Conservation (phyloP, 1,284 basidiomycete species). For the Macrocystidia cucumis region DNA sequence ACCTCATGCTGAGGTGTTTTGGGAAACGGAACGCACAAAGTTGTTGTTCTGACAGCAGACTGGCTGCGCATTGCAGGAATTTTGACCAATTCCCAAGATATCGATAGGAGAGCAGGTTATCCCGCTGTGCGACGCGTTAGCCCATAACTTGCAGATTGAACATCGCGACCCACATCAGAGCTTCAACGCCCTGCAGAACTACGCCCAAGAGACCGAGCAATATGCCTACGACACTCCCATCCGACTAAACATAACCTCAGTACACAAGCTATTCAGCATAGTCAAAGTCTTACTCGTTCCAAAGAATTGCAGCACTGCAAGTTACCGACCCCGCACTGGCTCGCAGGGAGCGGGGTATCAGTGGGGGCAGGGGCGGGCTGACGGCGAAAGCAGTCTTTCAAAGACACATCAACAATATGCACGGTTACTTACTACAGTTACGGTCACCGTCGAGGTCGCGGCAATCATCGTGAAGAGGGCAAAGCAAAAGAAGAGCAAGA, state of each 20-base stretch:
- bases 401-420: not conserved
- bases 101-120: conserved; percentile 23
- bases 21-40: conserved; percentile 20
- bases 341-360: conserved; percentile 14
- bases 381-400: not conserved
- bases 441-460: conserved; percentile 15
- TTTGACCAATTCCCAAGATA: conserved; percentile 21
- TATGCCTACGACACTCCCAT: conserved; percentile 12
- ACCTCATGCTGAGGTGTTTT: not conserved
- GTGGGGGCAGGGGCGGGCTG: conserved; percentile 13
- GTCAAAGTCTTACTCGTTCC: conserved; percentile 14
- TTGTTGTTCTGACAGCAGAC: conserved; percentile 32
- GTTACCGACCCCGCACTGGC: conserved; percentile 21
- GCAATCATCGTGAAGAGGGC: conserved; percentile 7
- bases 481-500: not conserved
- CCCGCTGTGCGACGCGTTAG: conserved; percentile 13
- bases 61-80: conserved; percentile 21
- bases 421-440: conserved; percentile 12
- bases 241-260: conserved; percentile 13
- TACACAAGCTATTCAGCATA: not conserved
- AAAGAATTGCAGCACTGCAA: conserved; percentile 22
- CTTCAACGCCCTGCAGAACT: conserved; percentile 17
- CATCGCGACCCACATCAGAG: conserved; percentile 13
- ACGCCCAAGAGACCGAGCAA: conserved; percentile 21
- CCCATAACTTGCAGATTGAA: not conserved